phyloP scores from a whole-genome alignment of 257 asterid species.

The Linaria vulgaris region DNA sequence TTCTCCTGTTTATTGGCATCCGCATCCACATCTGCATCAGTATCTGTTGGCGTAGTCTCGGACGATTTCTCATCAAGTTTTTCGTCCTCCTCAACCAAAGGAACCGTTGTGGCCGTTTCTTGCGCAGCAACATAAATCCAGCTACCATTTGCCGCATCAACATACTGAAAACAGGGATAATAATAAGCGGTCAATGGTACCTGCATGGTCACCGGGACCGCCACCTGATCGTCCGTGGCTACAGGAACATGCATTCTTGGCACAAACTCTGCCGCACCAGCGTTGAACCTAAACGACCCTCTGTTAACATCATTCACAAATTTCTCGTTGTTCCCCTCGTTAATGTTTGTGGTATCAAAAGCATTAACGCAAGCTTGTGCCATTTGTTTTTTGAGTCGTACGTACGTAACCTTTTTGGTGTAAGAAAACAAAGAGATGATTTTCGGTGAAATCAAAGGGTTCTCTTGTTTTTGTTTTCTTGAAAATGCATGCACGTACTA shows the following conservation, averaged over 20 bases:
- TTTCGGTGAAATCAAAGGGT: too few relatives aligned
- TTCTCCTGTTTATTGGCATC: neutral
- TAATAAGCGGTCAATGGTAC: conserved; percentile 64
- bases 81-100: conserved; percentile 28
- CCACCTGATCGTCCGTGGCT: neutral
- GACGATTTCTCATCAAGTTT: neutral
- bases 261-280: conserved; percentile 85
- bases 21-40: neutral
- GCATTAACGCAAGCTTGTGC: conserved; percentile 39
- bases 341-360: conserved; percentile 6
- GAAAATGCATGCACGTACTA: too few relatives aligned
- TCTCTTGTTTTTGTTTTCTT: too few relatives aligned
- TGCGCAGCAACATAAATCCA: conserved; percentile 49
- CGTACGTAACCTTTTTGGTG: too few relatives aligned
- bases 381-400: too few relatives aligned
- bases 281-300: conserved; percentile 62
- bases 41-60: neutral
- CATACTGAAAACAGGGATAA: conserved; percentile 61
- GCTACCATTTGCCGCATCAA: conserved; percentile 36
- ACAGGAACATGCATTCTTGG: conserved; percentile 40
- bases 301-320: conserved; percentile 15
- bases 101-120: conserved; percentile 34
- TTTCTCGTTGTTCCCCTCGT: conserved; percentile 14
- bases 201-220: conserved; percentile 21
- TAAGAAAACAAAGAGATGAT: too few relatives aligned